Base-by-base conservation (phyloP, 208 protist species). In the Leishmania guyanensis region DNA sequence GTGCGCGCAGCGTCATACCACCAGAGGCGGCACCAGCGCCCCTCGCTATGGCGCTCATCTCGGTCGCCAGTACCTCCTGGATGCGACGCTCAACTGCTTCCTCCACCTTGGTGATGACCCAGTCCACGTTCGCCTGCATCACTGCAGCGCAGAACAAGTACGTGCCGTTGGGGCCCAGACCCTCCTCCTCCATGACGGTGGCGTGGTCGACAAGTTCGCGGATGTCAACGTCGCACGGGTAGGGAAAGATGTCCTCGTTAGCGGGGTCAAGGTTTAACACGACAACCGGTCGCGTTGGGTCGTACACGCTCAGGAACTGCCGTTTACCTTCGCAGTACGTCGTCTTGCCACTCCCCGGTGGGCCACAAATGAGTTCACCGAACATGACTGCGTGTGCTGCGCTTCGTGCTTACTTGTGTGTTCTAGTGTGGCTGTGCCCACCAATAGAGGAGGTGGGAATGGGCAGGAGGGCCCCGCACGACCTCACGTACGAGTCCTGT, bases 181-280 rank as follows among this genome's bases (percentile, higher is more conserved):
- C 82, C 54, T 98, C 91, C 3, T 94, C 85, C n/a, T 94, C 84
- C 98, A 99, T 99, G 1, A 98, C 96, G 26, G 84, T 86, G 4
- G 92, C 87, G 22, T 99, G 92, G 43, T 87, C 89, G 9, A 99
- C 92, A 0, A 99, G 76, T 9, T 99, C 95, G 10, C 90, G 85
- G 14, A 99, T 90, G 83, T 99, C 96, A 5, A 99, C 91, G 62
- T 96, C 89, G 82, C 92, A 95, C 33, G 96, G 91, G 89, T 99
- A 99, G 10, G 92, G 94, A 70, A 97, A 97, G n/a, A 99, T 76
- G 62, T 87, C 80, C 75, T 99, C 98, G 90, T 99, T 99, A 14
- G 99, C 99, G 0, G 99, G 99, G 87, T 99, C 99, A 0, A 99
- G 87, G 91, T 99, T 99, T 17, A 99, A 86, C 75, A 99, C 72